phyloP scores from a whole-genome alignment of 2,329 filamentous ascomycete species.

The Xylaria sp. region DNA sequence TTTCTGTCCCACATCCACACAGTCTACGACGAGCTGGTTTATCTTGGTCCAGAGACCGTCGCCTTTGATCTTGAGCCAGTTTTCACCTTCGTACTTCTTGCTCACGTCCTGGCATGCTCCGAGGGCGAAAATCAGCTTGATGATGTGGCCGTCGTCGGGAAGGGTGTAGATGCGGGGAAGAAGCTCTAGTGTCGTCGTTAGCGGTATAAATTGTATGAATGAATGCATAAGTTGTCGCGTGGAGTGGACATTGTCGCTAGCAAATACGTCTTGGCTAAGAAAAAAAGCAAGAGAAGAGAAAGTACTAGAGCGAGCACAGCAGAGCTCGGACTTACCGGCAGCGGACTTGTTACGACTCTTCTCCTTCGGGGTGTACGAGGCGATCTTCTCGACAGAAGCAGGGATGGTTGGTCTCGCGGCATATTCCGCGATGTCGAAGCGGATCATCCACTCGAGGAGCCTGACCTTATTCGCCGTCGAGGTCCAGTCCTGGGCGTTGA shows the following conservation, averaged over 20 bases:
- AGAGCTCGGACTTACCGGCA: constrained; percentile 52
- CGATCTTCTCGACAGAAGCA: constrained; percentile 68
- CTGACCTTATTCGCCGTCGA: constrained; percentile 69
- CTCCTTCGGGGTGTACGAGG: constrained; percentile 65
- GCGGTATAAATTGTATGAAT: neutral
- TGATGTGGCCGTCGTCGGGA: constrained; percentile 82
- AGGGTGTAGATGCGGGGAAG: constrained; percentile 58
- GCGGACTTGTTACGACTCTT: constrained; percentile 49
- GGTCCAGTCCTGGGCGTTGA: constrained; percentile 72
- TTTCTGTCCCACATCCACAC: constrained; percentile 62
- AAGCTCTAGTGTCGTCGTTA: constrained; percentile 50
- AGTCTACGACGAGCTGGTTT: constrained; percentile 70
- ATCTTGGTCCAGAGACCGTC: constrained; percentile 69
- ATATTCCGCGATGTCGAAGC: constrained; percentile 79
- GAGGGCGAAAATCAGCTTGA: constrained; percentile 78
- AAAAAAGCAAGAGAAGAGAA: neutral
- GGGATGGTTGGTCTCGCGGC: constrained; percentile 72
- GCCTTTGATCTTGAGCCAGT: constrained; percentile 63
- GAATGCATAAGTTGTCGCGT: too few species aligned
- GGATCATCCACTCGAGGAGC: constrained; percentile 83
- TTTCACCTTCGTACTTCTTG: constrained; percentile 55
- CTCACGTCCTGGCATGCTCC: constrained; percentile 68
- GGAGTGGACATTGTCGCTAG: too few species aligned
- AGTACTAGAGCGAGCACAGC: neutral
- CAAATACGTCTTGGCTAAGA: neutral